Percentiles rank a stretch among this genome's conserved stretches.
Conservation (phyloP, 2,329 filamentous ascomycete genomes). For the Fonsecaea multimorphosa region DNA sequence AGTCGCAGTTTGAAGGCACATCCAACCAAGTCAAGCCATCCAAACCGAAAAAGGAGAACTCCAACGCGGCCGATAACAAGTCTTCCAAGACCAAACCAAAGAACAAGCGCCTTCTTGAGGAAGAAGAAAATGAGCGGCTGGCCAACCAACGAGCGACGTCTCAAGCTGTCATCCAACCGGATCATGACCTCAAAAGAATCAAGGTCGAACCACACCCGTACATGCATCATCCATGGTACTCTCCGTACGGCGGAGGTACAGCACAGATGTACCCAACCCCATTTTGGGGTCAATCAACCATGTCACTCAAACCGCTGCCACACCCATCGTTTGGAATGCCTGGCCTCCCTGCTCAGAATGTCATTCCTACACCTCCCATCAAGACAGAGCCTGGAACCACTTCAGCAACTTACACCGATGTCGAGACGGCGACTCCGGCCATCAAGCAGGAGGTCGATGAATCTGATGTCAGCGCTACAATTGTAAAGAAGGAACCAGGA, state of each 20-base stretch:
- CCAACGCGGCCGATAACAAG: slow-evolving; percentile 24
- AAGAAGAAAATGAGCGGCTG: slow-evolving; percentile 26
- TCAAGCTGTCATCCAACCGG: slow-evolving; percentile 14
- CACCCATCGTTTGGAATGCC: neutral
- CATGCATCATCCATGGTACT: slow-evolving; percentile 3
- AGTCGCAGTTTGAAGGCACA: slow-evolving; percentile 58
- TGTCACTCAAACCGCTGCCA: slow-evolving; percentile 20
- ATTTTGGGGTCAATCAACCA: slow-evolving; percentile 22
- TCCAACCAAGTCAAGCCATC: slow-evolving; percentile 34
- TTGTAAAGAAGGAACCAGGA: slow-evolving; percentile 9
- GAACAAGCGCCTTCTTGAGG: slow-evolving; percentile 18
- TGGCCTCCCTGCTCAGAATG: neutral
- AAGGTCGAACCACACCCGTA: slow-evolving; percentile 26
- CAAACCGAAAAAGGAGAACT: slow-evolving; percentile 31
- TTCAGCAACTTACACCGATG: neutral
- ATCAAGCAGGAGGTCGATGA: slow-evolving; percentile 24
- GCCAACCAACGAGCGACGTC: slow-evolving; percentile 7
- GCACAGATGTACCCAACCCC: slow-evolving; percentile 12
- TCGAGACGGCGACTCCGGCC: neutral
- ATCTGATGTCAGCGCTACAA: neutral
- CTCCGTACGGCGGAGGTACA: slow-evolving; percentile 12
- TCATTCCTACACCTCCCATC: slow-evolving; percentile 17
- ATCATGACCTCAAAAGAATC: slow-evolving; percentile 27
- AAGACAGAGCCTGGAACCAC: slow-evolving; percentile 26
- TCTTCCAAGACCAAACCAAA: slow-evolving; percentile 27